Evolutionary conservation across 2,329 filamentous ascomycete genomes (phyloP).

Genomic region (Beauveria pseudobassiana): DNA sequence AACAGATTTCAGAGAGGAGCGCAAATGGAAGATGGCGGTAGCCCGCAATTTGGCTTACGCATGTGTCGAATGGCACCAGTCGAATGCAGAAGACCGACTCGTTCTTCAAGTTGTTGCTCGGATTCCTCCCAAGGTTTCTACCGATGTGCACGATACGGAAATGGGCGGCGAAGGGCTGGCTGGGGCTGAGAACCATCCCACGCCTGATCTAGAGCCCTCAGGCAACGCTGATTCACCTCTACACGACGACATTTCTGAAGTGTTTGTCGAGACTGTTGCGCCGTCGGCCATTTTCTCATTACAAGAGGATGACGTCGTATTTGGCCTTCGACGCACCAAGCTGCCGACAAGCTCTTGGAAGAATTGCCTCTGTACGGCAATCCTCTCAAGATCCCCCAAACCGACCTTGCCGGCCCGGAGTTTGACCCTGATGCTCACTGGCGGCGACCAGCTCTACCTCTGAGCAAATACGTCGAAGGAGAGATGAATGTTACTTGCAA

Average conservation of each 20-base stretch:
- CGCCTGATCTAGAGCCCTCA: slow-evolving; percentile 61
- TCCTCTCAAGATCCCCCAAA: slow-evolving; percentile 50
- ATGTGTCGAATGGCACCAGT: slow-evolving; percentile 74
- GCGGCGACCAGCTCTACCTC: slow-evolving; percentile 69
- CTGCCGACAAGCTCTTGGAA: slow-evolving; percentile 67
- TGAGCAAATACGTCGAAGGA: slow-evolving; percentile 81
- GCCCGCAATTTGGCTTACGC: slow-evolving; percentile 74
- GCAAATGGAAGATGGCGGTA: slow-evolving; percentile 83
- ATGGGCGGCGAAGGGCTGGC: slow-evolving; percentile 27
- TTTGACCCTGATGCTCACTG: slow-evolving; percentile 62
- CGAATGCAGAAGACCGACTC: slow-evolving; percentile 54
- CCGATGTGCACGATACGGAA: slow-evolving; percentile 23
- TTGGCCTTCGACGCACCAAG: slow-evolving; percentile 68
- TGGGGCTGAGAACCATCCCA: slow-evolving; percentile 40
- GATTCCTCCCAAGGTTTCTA: slow-evolving; percentile 35
- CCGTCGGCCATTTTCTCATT: slow-evolving; percentile 78
- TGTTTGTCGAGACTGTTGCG: slow-evolving; percentile 44
- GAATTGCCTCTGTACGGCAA: slow-evolving; percentile 76
- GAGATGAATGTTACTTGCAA: slow-evolving; percentile 64
- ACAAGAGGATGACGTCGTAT: slow-evolving; percentile 74
- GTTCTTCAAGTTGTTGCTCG: slow-evolving; percentile 59
- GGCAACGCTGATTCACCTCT: slow-evolving; percentile 52
- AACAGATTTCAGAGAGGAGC: slow-evolving; percentile 88
- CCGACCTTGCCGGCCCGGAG: slow-evolving; percentile 50
- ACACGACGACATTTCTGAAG: slow-evolving; percentile 30